Evolutionary conservation across 108 stramenopile genomes (phyloP).

Genomic region (Skeletonema menzelii): DNA sequence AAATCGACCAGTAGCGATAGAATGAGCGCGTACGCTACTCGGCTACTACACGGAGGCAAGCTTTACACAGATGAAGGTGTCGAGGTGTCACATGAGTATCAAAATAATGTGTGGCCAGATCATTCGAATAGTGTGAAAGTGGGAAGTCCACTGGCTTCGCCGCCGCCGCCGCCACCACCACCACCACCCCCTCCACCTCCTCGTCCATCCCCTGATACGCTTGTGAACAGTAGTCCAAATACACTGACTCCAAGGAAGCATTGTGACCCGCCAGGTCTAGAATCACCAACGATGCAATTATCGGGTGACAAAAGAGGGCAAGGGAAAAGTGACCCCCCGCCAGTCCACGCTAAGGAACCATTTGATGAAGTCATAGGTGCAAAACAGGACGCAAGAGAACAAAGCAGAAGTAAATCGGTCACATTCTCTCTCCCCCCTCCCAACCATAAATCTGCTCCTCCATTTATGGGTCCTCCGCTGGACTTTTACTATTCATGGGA

Average conservation of each 20-base stretch:
- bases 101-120: background rate
- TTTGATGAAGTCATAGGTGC: background rate
- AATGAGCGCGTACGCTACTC: constrained; percentile 25
- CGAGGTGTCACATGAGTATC: background rate
- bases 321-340: constrained; percentile 2
- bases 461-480: constrained; percentile 24
- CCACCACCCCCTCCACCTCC: background rate
- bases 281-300: background rate
- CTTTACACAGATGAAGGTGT: constrained; percentile 7
- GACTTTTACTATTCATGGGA: constrained; percentile 40
- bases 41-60: constrained; percentile 3
- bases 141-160: background rate
- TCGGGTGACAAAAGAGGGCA: background rate
- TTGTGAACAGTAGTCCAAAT: background rate
- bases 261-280: constrained; percentile 3
- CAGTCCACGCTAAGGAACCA: background rate
- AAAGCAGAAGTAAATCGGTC: constrained; percentile 14
- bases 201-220: background rate
- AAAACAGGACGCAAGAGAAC: background rate
- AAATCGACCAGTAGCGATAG: constrained; percentile 9
- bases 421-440: constrained; percentile 31
- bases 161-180: constrained; percentile 1
- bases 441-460: constrained; percentile 24
- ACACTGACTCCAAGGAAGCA: background rate
- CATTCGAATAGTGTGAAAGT: background rate